A percentile compares a stretch with the other conserved stretches of the same genome.
Conservation (phyloP, 805 yeast species). For the Candida adriatica region DNA sequence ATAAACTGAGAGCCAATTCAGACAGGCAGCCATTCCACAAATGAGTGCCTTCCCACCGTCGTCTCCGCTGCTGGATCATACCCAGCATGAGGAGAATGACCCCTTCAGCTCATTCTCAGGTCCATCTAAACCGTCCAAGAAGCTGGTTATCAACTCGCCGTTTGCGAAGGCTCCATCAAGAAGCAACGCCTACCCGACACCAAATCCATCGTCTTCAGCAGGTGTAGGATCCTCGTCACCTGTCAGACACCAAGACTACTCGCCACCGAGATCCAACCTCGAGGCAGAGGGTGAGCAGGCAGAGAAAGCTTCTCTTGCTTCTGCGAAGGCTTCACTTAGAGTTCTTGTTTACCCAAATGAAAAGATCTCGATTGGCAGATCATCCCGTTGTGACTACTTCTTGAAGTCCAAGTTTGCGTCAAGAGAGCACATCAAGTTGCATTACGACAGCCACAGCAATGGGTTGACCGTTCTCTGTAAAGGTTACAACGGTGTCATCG, state of each 20-base stretch:
- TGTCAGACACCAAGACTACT: conserved; percentile 9
- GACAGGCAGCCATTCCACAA: too few relatives aligned
- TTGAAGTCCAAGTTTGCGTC: conserved; percentile 52
- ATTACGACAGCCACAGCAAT: conserved; percentile 34
- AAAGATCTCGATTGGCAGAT: conserved; percentile 39
- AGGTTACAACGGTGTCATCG: conserved; percentile 76
- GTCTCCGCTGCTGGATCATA: conserved; percentile 28
- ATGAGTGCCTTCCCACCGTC: conserved; percentile 30
- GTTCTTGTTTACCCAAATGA: conserved; percentile 17
- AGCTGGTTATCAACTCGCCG: conserved; percentile 19
- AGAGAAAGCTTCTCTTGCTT: too few relatives aligned
- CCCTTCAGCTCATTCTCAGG: conserved; percentile 16
- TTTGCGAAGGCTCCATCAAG: conserved; percentile 17
- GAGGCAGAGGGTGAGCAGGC: too few relatives aligned
- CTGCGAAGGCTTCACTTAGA: conserved; percentile 6
- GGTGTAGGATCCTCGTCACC: conserved; percentile 34
- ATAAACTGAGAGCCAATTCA: too few relatives aligned
- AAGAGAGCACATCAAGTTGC: conserved; percentile 53
- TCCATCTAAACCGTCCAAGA: conserved; percentile 7
- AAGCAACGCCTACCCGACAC: conserved; percentile 50
- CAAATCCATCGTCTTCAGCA: conserved; percentile 58
- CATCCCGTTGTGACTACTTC: conserved; percentile 47
- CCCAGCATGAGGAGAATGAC: conserved; percentile 8
- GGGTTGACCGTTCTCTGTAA: conserved; percentile 55
- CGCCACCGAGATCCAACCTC: neutral